Evolutionary conservation across 495 filamentous ascomycete genomes (phyloP).

Genomic region (Haplographium delicatum): DNA sequence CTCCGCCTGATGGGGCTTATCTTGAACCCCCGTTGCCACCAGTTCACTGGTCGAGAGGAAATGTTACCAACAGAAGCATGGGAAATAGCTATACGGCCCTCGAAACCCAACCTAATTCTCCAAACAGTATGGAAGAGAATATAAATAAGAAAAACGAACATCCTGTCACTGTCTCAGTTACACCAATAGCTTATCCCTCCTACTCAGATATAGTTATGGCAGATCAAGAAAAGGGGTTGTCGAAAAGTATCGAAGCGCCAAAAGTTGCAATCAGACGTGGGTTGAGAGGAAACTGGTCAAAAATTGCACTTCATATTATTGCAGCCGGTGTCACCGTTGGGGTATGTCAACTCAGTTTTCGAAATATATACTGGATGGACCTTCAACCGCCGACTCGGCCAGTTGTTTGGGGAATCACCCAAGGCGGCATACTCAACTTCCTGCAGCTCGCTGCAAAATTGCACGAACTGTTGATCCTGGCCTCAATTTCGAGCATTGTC

Average conservation of each 20-base stretch:
- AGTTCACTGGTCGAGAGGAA: too few relatives aligned
- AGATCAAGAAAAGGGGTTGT: not conserved
- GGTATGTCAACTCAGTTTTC: constrained; percentile 4
- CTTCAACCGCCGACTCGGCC: not conserved
- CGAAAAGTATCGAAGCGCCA: not conserved
- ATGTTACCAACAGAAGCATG: too few relatives aligned
- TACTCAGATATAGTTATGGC: not conserved
- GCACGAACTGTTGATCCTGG: constrained; percentile 6
- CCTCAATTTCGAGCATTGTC: not conserved
- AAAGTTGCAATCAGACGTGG: not conserved
- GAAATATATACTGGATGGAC: constrained; percentile 9
- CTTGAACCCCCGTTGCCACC: too few relatives aligned
- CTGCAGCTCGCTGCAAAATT: constrained; percentile 5
- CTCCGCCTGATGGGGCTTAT: too few relatives aligned
- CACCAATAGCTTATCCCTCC: not conserved
- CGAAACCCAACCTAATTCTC: too few relatives aligned
- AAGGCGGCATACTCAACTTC: constrained; percentile 4
- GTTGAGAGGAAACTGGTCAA: constrained; percentile 1
- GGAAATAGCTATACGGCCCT: too few relatives aligned
- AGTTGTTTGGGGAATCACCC: not conserved
- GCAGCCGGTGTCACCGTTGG: not conserved
- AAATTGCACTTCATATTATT: not conserved
- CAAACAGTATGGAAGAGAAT: too few relatives aligned
- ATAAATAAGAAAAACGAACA: not conserved
- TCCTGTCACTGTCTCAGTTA: not conserved